Percentiles rank a stretch among this genome's conserved stretches.
Conservation (phyloP, 2,329 filamentous ascomycete species). For the Hypomyces rosellus region DNA sequence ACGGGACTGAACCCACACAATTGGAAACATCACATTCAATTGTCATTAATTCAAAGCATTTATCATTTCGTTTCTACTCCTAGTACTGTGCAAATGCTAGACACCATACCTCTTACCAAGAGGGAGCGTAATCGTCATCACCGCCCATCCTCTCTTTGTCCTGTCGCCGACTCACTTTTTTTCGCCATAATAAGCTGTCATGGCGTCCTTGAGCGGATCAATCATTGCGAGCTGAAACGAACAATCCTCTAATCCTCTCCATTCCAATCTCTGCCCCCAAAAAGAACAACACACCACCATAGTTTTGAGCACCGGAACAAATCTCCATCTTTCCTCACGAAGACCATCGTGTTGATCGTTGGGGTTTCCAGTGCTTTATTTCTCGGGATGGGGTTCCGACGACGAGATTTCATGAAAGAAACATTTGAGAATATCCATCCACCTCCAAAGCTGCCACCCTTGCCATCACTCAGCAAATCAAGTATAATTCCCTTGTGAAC, state of each 20-base stretch:
- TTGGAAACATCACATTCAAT: not conserved
- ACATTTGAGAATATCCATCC: conserved; percentile 28
- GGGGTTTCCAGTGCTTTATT: conserved; percentile 30
- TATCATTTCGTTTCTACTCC: conserved; percentile 32
- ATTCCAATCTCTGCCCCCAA: conserved; percentile 1
- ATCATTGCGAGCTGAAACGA: conserved; percentile 6
- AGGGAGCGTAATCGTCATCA: conserved; percentile 19
- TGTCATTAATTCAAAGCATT: conserved; percentile 21
- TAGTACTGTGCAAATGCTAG: conserved; percentile 29
- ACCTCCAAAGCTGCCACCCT: conserved; percentile 32
- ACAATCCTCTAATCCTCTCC: not conserved
- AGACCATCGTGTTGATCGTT: conserved; percentile 11
- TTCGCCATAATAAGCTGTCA: conserved; percentile 8
- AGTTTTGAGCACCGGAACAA: conserved; percentile 1
- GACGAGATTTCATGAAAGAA: conserved; percentile 29
- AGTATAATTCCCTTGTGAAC: conserved; percentile 43
- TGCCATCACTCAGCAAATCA: conserved; percentile 43
- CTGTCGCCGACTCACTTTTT: conserved; percentile 12
- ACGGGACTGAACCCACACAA: not conserved
- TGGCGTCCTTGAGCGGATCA: conserved; percentile 14
- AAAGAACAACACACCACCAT: conserved; percentile 5
- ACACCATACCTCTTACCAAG: conserved; percentile 23
- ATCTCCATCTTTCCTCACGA: conserved; percentile 11
- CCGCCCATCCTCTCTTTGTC: conserved; percentile 11
- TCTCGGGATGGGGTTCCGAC: conserved; percentile 25